Conservation (phyloP, 2,329 filamentous ascomycete species). For the Thielaviopsis ethacetica region DNA sequence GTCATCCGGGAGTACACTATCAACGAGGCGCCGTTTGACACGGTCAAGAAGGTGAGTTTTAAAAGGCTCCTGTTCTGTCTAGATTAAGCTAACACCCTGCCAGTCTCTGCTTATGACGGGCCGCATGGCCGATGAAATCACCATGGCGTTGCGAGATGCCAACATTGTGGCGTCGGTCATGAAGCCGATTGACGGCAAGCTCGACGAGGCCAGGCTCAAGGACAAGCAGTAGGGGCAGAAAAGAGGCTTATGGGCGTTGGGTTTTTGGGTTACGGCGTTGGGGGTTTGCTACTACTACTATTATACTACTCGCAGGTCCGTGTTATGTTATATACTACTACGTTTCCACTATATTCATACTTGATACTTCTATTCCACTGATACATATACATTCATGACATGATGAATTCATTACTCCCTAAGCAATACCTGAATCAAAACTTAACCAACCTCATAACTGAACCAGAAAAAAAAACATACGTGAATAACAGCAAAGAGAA, state of each 20-base stretch:
- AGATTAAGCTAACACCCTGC: neutral
- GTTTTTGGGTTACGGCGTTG: neutral
- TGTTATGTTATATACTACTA: too few species aligned
- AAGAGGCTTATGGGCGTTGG: neutral
- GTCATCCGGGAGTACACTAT: conserved; percentile 81
- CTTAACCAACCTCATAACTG: too few species aligned
- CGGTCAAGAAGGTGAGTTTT: conserved; percentile 50
- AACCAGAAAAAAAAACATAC: too few species aligned
- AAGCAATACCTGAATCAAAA: too few species aligned
- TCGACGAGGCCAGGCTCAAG: conserved; percentile 7
- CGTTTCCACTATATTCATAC: too few species aligned
- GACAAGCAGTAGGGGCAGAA: neutral
- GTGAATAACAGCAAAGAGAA: neutral
- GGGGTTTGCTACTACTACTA: neutral
- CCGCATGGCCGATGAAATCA: conserved; percentile 51
- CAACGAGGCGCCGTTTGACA: conserved; percentile 68
- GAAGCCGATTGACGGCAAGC: conserved; percentile 10
- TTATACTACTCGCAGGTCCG: too few species aligned
- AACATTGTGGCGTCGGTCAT: conserved; percentile 57
- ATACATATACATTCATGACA: too few species aligned
- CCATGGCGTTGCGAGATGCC: conserved; percentile 61
- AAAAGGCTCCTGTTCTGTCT: too few species aligned
- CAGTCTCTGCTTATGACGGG: conserved; percentile 26
- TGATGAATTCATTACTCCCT: too few species aligned
- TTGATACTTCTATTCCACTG: too few species aligned